A percentile compares a stretch with the other conserved stretches of the same genome.
Conservation (phyloP, 331 rosid genomes). For the Phaseolus coccineus region DNA sequence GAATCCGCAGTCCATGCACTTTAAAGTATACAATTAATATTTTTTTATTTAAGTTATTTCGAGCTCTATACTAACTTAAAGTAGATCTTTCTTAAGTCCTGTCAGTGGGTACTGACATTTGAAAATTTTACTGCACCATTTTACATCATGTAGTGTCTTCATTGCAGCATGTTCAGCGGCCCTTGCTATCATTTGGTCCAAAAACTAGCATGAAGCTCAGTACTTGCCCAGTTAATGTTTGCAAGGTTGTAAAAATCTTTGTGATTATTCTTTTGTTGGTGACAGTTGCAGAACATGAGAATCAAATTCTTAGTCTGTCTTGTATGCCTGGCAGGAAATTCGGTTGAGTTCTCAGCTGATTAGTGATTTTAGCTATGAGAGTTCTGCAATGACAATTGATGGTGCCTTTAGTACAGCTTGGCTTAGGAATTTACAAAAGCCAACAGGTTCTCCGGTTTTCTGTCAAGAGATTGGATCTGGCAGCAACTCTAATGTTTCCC, state of each 20-base stretch:
- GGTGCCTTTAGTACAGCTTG: constrained; percentile 87
- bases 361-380: constrained; percentile 77
- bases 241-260: constrained; percentile 69
- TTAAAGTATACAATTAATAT: constrained; percentile 20
- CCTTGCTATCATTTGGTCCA: constrained; percentile 93
- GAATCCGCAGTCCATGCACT: not conserved
- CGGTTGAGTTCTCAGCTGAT: constrained; percentile 86
- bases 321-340: constrained; percentile 69
- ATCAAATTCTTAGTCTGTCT: constrained; percentile 36
- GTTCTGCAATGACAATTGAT: constrained; percentile 76
- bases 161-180: constrained; percentile 94
- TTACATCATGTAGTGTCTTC: constrained; percentile 42
- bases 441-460: constrained; percentile 71
- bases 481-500: constrained; percentile 62
- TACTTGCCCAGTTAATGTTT: constrained; percentile 81
- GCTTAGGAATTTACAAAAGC: constrained; percentile 89
- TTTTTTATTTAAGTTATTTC: constrained; percentile 30
- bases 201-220: constrained; percentile 85
- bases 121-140: constrained; percentile 9
- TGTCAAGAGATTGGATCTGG: constrained; percentile 71
- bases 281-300: constrained; percentile 19
- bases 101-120: constrained; percentile 15
- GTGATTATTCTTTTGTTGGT: constrained; percentile 46
- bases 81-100: constrained; percentile 31
- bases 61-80: constrained; percentile 20